Evolutionary conservation across 768 basidiomycete species (phyloP), one percentile per base, ranked within the genome.

Genomic region (Mycena belliarum): DNA sequence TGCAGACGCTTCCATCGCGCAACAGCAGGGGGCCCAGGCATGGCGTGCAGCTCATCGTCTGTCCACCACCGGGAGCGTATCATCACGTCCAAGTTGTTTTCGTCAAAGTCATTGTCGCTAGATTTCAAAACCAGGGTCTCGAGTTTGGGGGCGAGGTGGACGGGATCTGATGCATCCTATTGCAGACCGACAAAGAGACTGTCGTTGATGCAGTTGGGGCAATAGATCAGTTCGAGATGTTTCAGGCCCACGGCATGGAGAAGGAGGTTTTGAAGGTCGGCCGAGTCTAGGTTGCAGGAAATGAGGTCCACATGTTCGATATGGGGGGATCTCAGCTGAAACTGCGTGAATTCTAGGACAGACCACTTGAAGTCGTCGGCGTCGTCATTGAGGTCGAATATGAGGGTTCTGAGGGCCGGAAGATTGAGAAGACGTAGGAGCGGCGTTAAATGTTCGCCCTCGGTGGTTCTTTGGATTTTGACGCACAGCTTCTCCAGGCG

Each of bases 51-150:
- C 37, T 59, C 40, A 32, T 42, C 47, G 20, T 56, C 55, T 2
- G 55, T 47, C 60, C 60, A 56, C 60, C 60, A 61, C 15, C 60
- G 54, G 2, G 60, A 56, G 12, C 23, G 44, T 33, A 61, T 52
- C 55, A 49, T 56, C 15, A 38, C 33, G 23, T 43, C 49, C 29
- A 61, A 24, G 21, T 10, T 23, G n/a, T 51, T 38, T 16, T 47
- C 45, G 3, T 46, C 33, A n/a, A 52, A 49, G 25, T 48, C 8
- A 1, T 18, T 25, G n/a, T 4, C 40, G 2, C n/a, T 10, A 7
- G 7, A 6, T 7, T 4, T 18, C 28, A 61, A 18, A 6, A 2
- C 6, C 5, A 61, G 44, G 16, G 7, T 8, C 10, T 55, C 6
- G 11, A 61, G 60, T 10, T 25, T 43, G 3, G 50, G 60, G 29